Conservation (phyloP, 768 basidiomycete species). For the Tephrocybe sp. region DNA sequence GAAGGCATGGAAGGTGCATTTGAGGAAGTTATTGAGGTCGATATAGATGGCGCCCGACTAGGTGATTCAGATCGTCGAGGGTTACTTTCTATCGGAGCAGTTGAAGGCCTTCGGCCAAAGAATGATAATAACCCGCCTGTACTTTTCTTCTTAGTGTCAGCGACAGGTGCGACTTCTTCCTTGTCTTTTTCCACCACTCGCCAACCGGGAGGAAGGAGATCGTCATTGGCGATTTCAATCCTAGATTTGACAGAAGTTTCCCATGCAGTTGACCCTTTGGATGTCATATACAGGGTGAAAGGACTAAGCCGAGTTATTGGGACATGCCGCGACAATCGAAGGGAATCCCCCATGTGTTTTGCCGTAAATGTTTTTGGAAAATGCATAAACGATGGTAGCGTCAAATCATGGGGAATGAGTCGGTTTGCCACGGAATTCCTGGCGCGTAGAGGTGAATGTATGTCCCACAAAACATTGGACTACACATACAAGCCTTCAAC, state of each 20-base stretch:
- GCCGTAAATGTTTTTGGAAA: conserved; percentile 58
- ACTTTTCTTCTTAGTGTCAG: conserved; percentile 52
- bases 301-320: conserved; percentile 59
- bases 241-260: conserved; percentile 62
- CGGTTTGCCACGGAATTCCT: conserved; percentile 43
- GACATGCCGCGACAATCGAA: conserved; percentile 64
- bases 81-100: conserved; percentile 7
- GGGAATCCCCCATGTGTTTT: conserved; percentile 58
- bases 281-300: conserved; percentile 64
- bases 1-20: conserved; percentile 14
- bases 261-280: conserved; percentile 78
- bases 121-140: conserved; percentile 70
- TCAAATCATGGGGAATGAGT: conserved; percentile 51
- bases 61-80: conserved; percentile 16
- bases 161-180: conserved; percentile 27
- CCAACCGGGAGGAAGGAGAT: conserved; percentile 70
- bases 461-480: not conserved
- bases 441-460: not conserved
- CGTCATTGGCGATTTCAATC: conserved; percentile 50
- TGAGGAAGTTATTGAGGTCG: not conserved
- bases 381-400: conserved; percentile 45
- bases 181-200: conserved; percentile 60
- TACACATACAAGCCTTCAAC: conserved; percentile 62
- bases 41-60: conserved; percentile 7
- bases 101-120: conserved; percentile 48